Conservation (phyloP, 202 grass and related monocot species). For the Schoenoplectus triqueter region DNA sequence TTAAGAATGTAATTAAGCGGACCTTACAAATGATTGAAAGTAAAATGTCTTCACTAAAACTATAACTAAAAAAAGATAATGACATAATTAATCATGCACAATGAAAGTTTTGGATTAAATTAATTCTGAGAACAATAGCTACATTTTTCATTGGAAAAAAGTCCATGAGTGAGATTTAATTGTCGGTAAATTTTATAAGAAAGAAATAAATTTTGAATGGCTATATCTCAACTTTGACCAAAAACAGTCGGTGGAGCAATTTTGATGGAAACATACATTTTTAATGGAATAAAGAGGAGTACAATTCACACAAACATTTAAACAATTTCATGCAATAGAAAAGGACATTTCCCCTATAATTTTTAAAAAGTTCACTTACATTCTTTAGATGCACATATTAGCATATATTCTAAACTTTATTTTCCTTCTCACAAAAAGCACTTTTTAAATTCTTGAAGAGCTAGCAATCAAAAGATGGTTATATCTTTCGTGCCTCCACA, state of each 20-base stretch:
- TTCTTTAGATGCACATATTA: background rate
- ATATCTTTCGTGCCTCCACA: background rate
- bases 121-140: background rate
- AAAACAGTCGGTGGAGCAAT: constrained; percentile 5
- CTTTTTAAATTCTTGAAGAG: constrained; percentile 31
- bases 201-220: background rate
- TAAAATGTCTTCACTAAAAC: background rate
- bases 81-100: background rate
- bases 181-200: background rate
- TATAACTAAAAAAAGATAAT: background rate
- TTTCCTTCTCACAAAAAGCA: constrained; percentile 22
- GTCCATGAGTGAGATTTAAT: background rate
- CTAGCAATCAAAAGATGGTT: background rate
- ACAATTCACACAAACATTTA: background rate
- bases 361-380: background rate
- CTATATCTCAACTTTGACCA: constrained; percentile 17
- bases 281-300: background rate
- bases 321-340: background rate
- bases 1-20: background rate
- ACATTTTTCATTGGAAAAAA: background rate
- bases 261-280: background rate
- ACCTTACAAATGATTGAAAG: background rate
- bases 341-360: background rate
- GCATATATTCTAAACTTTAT: background rate
- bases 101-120: background rate